These are phyloP conservation scores for Paramecium bursaria DNA, from an alignment of 73 alveolate species.

Conservation along the genomic window DNA sequence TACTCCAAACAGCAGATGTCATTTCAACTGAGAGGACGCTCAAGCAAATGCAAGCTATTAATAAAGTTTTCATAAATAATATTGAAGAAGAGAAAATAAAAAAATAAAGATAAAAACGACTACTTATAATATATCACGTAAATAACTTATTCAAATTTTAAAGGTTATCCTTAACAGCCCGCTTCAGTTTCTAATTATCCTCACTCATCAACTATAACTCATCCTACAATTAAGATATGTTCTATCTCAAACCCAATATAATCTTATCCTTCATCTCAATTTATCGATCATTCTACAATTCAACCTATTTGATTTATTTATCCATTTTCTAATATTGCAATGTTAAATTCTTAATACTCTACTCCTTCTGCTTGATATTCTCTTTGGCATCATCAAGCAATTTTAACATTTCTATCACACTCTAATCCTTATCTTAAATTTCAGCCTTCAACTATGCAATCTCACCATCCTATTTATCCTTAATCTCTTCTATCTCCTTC, in stretches of 20 bases:
- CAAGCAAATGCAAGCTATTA: constrained; percentile 24
- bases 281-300: constrained; percentile 9
- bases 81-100: no score
- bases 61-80: constrained; percentile 46
- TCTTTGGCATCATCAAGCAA: constrained; percentile 46
- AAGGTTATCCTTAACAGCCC: constrained; percentile 27
- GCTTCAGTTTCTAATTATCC: constrained; percentile 22
- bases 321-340: constrained; percentile 1
- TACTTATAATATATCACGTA: constrained; percentile 18
- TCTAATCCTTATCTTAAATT: constrained; percentile 12
- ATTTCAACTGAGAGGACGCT: constrained; percentile 29
- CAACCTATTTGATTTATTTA: background rate
- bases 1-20: background rate
- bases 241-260: background rate
- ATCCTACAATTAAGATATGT: background rate
- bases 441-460: constrained; percentile 12
- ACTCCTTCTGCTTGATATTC: constrained; percentile 12
- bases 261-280: constrained; percentile 7
- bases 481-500: constrained; percentile 49
- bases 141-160: constrained; percentile 52
- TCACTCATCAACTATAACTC: constrained; percentile 2
- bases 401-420: background rate
- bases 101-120: constrained; percentile 55
- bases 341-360: constrained; percentile 2
- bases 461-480: constrained; percentile 24